Evolutionary conservation across 805 yeast species (phyloP).

Genomic region (Phaffomyces opuntiae): DNA sequence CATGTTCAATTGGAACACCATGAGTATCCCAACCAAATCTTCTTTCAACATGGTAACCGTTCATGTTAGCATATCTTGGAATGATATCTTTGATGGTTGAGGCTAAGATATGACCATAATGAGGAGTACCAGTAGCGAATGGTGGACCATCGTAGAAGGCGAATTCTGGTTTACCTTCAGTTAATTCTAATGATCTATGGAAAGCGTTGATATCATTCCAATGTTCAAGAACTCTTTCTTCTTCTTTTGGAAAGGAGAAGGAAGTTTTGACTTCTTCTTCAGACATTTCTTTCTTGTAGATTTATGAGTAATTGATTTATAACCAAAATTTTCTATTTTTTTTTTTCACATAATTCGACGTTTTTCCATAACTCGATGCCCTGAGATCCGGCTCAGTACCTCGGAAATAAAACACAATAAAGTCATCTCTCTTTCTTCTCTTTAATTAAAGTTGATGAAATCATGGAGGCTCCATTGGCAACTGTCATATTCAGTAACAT

Average conservation of each 20-base stretch:
- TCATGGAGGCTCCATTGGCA: conserved; percentile 20
- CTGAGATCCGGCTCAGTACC: no score
- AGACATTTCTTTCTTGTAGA: conserved; percentile 21
- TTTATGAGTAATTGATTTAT: not conserved
- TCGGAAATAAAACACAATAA: no score
- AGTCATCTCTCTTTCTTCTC: no score
- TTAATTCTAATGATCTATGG: conserved; percentile 73
- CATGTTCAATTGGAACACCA: conserved; percentile 97
- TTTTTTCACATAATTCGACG: not conserved
- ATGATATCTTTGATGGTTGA: conserved; percentile 96
- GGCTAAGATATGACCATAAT: conserved; percentile 95
- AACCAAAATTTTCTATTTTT: not conserved
- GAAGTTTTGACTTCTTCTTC: conserved; percentile 25
- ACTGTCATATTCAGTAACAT: conserved; percentile 25
- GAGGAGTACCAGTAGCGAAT: conserved; percentile 99
- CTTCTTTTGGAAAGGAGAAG: conserved; percentile 83
- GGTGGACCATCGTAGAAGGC: conserved; percentile 99
- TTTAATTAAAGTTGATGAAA: no score
- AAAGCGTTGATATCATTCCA: conserved; percentile 97
- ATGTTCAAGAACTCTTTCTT: conserved; percentile 66
- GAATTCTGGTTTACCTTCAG: conserved; percentile 80
- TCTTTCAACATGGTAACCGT: conserved; percentile 92
- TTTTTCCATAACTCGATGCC: no score
- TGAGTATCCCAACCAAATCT: conserved; percentile 99
- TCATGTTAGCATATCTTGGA: conserved; percentile 97